Percentiles rank a stretch among this genome's conserved stretches.
These are phyloP conservation scores for Magnusiomyces suaveolens DNA, from an alignment of 1,139 yeast genomes.

Conservation along the genomic window DNA sequence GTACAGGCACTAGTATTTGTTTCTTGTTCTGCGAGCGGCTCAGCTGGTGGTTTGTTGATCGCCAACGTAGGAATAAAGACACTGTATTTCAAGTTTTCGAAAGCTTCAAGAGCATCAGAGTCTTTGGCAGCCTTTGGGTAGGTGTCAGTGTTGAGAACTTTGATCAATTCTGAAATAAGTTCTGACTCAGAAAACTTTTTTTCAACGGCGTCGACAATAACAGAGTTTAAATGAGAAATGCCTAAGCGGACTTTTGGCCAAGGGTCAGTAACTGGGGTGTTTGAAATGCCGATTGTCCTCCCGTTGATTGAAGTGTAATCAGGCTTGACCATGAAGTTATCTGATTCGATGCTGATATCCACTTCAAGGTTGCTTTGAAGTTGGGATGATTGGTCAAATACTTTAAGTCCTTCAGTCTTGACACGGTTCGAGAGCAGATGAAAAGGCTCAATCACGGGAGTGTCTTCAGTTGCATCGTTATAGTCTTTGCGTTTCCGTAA, in stretches of 20 bases:
- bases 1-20: neutral
- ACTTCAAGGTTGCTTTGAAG: neutral
- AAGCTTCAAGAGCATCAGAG: constrained; percentile 17
- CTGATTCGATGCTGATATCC: neutral
- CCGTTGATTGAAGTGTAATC: constrained; percentile 13
- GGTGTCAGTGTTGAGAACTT: constrained; percentile 43
- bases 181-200: constrained; percentile 32
- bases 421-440: constrained; percentile 30
- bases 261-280: constrained; percentile 49
- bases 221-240: constrained; percentile 34
- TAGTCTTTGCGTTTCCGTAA: constrained; percentile 26
- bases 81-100: constrained; percentile 45
- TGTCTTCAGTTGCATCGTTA: constrained; percentile 22
- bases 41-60: constrained; percentile 1
- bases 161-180: constrained; percentile 45
- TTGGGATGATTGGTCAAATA: neutral
- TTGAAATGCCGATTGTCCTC: constrained; percentile 49
- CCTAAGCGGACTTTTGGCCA: constrained; percentile 69
- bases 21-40: neutral
- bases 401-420: neutral
- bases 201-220: constrained; percentile 32
- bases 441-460: constrained; percentile 32
- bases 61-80: constrained; percentile 63
- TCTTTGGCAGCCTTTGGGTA: constrained; percentile 25
- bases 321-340: neutral